Evolutionary conservation across 352 stramenopile genomes (phyloP), one percentile per base, ranked within the genome.

Genomic region (Globisporangium cederbergense): DNA sequence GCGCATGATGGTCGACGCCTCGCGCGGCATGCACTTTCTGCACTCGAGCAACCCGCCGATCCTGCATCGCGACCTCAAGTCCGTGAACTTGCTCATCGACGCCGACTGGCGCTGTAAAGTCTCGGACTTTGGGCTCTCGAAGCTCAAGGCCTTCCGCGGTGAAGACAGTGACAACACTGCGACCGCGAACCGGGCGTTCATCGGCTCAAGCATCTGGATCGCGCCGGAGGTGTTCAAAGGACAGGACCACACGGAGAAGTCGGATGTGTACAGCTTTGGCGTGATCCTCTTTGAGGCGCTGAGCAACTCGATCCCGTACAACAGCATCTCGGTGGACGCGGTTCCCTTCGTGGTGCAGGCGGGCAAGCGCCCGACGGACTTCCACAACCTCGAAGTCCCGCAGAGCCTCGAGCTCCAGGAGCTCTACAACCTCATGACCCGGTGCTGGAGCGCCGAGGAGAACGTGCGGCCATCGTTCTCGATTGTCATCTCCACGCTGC

Each of bases 171-270:
- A 89, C 2, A 77, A 73, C 20, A 60, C 62, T 2, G 64, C 60
- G 20, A 45, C 72, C 16, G 70, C 69, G 2, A 82, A 64, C 7
- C 83, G 83, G 2, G 71, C 81, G 5, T 93, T 95, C 50, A 70
- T 90, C n/a, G 90, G 89, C 42, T 96, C 90, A 3, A 94, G 81
- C 53, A 83, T 97, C 50, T 97, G 90, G 90, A 97, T 96, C 70
- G 88, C 90, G 1, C 90, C 90, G 0, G 88, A 97, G 61, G 80
- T 97, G 11, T 96, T 97, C 67, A 91, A 90, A 57, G 90, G 90
- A 16, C 76, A 93, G 60, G 68, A 78, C 28, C 89, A 96, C 67
- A 93, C 86, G 2, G 90, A 96, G 63, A 92, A 96, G 66, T 85
- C 88, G 9, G 90, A 97, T 59, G 86, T 95, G n/a, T 95, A 89